Evolutionary conservation across 1,139 yeast genomes (phyloP).

Genomic region (Zygosaccharomyces pseudobailii): DNA sequence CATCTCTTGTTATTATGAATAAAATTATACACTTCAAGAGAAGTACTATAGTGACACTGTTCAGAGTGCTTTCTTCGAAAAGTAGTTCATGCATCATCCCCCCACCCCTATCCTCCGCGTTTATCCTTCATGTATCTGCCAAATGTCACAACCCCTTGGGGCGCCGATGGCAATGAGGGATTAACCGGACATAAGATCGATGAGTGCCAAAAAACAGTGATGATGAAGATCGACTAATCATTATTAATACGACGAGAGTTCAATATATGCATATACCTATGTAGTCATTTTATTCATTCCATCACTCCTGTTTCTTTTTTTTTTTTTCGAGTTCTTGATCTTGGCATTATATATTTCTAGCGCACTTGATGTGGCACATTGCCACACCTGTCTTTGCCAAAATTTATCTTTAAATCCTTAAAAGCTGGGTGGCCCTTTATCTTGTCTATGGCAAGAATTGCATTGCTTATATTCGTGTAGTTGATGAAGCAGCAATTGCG

Average conservation of each 20-base stretch:
- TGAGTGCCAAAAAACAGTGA: not conserved
- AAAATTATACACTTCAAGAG: not conserved
- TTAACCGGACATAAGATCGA: conserved; percentile 2
- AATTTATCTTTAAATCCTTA: conserved; percentile 61
- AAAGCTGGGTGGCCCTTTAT: conserved; percentile 48
- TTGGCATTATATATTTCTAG: conserved; percentile 4
- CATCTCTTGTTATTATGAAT: conserved; percentile 6
- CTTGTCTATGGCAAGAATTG: conserved; percentile 77
- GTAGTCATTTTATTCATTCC: not conserved
- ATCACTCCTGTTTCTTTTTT: not conserved
- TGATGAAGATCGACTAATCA: not conserved
- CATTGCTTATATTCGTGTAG: conserved; percentile 80
- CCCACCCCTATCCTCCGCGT: not conserved
- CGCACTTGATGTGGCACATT: conserved; percentile 44
- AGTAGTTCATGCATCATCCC: not conserved
- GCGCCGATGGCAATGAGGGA: not conserved
- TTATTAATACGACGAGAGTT: not conserved
- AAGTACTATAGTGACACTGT: not conserved
- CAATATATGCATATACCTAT: not conserved
- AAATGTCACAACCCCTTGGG: conserved; percentile 1
- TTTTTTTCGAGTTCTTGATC: not conserved
- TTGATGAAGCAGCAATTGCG: conserved; percentile 91
- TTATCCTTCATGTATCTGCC: not conserved
- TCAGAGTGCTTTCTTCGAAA: not conserved
- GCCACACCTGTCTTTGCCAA: conserved; percentile 94